These are phyloP conservation scores for Diutina siamensis DNA, from an alignment of 1,139 yeast species.

Conservation along the genomic window DNA sequence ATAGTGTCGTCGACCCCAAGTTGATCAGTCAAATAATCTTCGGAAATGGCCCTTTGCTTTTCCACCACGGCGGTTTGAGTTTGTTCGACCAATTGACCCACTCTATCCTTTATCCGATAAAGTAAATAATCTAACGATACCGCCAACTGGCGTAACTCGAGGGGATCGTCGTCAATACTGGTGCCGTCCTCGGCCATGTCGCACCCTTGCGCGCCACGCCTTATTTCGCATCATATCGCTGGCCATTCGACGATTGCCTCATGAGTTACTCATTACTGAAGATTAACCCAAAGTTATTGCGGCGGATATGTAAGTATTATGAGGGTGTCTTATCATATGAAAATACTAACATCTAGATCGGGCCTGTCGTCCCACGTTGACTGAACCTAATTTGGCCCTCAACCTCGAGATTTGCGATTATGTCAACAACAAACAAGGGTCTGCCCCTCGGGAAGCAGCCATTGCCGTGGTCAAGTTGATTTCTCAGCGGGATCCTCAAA, in stretches of 20 bases:
- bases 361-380: constrained; percentile 77
- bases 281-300: constrained; percentile 46
- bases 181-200: background rate
- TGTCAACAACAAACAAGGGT: constrained; percentile 86
- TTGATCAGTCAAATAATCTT: constrained; percentile 26
- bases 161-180: constrained; percentile 37
- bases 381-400: constrained; percentile 80
- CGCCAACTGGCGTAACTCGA: constrained; percentile 47
- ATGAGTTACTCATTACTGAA: constrained; percentile 28
- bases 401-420: constrained; percentile 90
- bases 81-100: constrained; percentile 27
- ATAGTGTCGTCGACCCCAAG: constrained; percentile 32
- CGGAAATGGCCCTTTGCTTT: constrained; percentile 19
- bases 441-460: constrained; percentile 88
- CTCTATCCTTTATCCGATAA: constrained; percentile 46
- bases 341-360: constrained; percentile 35
- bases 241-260: background rate
- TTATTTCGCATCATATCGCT: background rate
- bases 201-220: background rate
- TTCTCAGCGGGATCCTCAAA: constrained; percentile 75
- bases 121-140: constrained; percentile 52
- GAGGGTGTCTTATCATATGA: background rate
- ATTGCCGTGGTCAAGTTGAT: constrained; percentile 77
- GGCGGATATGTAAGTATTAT: constrained; percentile 46
- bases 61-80: constrained; percentile 21